These are phyloP conservation scores for Conidiobolus coronatus DNA, from an alignment of 371 early-diverging fungal genomes.

Conservation along the genomic window DNA sequence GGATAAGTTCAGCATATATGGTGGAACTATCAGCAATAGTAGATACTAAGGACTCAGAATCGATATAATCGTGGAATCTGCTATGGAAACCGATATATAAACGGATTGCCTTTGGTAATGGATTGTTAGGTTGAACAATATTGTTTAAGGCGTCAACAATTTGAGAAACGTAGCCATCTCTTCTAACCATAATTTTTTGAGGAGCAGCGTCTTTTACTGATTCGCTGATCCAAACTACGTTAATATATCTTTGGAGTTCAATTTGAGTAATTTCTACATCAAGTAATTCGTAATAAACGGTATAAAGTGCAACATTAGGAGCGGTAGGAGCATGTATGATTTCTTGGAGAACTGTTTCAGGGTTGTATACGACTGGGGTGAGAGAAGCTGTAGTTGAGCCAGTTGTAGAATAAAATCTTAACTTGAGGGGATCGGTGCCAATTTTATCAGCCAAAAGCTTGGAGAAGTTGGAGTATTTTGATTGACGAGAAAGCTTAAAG, in stretches of 20 bases:
- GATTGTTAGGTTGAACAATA: conserved; percentile 17
- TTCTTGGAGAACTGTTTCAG: conserved; percentile 24
- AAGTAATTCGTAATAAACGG: conserved; percentile 58
- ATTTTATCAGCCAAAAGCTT: conserved; percentile 21
- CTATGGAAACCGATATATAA: conserved; percentile 16
- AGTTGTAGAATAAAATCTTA: conserved; percentile 27
- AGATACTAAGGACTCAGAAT: conserved; percentile 14
- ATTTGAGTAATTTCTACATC: conserved; percentile 56
- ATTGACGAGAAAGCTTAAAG: neutral
- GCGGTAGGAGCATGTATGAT: conserved; percentile 21
- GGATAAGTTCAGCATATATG: conserved; percentile 22
- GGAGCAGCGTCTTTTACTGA: conserved; percentile 17
- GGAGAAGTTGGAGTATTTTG: neutral
- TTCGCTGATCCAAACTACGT: conserved; percentile 26
- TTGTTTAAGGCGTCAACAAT: conserved; percentile 27
- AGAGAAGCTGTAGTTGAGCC: conserved; percentile 13
- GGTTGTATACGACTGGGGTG: conserved; percentile 16
- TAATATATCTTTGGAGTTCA: conserved; percentile 42
- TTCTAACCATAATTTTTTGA: conserved; percentile 27
- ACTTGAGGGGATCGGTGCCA: conserved; percentile 30
- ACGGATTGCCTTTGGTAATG: conserved; percentile 12
- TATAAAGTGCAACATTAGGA: conserved; percentile 6
- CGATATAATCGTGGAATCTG: conserved; percentile 16
- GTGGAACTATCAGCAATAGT: conserved; percentile 8
- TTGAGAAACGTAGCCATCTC: conserved; percentile 24